Percentiles rank a stretch among this genome's conserved stretches.
Conservation (phyloP, 805 yeast genomes). For the Kodamaea leandrae region DNA sequence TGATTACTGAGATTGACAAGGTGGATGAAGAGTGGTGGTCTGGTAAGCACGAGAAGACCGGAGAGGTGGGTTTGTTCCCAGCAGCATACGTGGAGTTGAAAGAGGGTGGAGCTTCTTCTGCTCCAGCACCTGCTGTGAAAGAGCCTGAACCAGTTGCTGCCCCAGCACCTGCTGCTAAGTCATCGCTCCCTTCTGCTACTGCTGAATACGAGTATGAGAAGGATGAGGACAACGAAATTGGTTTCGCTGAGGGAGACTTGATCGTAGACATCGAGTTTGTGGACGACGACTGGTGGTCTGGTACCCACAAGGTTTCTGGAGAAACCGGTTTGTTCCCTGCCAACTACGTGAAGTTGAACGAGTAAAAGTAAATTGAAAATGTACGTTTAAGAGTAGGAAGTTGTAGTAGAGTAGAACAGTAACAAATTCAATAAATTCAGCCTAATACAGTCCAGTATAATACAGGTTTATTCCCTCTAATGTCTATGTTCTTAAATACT, state of each 20-base stretch:
- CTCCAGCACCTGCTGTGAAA: constrained; percentile 13
- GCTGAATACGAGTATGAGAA: constrained; percentile 85
- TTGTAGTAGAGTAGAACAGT: too few relatives aligned
- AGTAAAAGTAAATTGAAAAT: constrained; percentile 6
- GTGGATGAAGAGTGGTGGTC: constrained; percentile 77
- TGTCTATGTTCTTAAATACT: constrained; percentile 18
- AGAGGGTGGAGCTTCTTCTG: constrained; percentile 15
- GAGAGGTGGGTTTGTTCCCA: constrained; percentile 55
- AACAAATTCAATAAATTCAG: too few relatives aligned
- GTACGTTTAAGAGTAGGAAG: neutral
- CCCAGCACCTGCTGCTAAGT: constrained; percentile 18
- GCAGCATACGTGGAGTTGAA: constrained; percentile 48
- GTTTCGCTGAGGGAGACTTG: constrained; percentile 78
- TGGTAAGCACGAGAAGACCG: constrained; percentile 41
- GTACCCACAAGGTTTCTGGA: constrained; percentile 64
- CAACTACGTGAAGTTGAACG: constrained; percentile 59
- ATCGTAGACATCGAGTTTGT: constrained; percentile 82
- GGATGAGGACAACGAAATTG: constrained; percentile 86
- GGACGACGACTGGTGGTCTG: constrained; percentile 98
- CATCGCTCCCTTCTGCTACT: constrained; percentile 42
- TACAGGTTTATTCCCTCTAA: constrained; percentile 1
- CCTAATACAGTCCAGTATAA: too few relatives aligned
- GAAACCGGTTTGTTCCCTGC: constrained; percentile 87
- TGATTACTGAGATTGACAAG: constrained; percentile 61
- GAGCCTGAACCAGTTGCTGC: constrained; percentile 9